Evolutionary conservation across 176 grass and related monocot species (phyloP), one percentile per base, ranked within the genome.

Genomic region (Zoysia pacifica): DNA sequence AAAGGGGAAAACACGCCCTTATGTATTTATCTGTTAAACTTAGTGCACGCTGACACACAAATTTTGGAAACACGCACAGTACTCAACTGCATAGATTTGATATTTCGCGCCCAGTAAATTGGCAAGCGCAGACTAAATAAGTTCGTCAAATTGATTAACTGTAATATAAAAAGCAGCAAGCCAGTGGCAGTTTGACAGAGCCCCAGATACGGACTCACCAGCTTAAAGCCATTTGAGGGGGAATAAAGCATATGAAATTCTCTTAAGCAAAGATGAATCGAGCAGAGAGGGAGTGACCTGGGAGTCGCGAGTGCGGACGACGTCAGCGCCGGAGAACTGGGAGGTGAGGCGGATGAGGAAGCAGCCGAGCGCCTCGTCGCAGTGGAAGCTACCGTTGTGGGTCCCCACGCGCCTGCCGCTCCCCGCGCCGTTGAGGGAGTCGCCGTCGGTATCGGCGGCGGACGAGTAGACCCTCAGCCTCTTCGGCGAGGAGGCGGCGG

Each of bases 371-470:
- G 96, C 96, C 92, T 99, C 96, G 16, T 99, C 96, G 78, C 96
- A 99, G 87, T 99, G 96, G 90, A 99, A 99, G 86, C 90, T 94
- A 42, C 96, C 96, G 66, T 95, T 94, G 90, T 99, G 96, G 41
- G 92, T 99, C 3, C 96, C 96, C 61, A 99, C 90, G 81, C 96
- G 85, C 88, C 77, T 86, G 67, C 82, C 86, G 71, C 51, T 84
- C 16, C 64, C 79, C 14, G 83, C 80, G 42, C 82, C 83, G 49
- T 79, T 83, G 4, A 72, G 77, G 61, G 78, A 89, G 79, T 35
- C 50, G 74, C 69, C 69, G 55, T 62, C 76, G 80, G 42, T 67
- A 75, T 37, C 60, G 44, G 59, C 51, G 64, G 69, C 41, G 9
- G 82, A 67, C 43, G 85, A 73, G 70, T 67, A 86, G 59, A 90